Conservation (phyloP, 441 rosid species). For the Arabidopsis lyrata region DNA sequence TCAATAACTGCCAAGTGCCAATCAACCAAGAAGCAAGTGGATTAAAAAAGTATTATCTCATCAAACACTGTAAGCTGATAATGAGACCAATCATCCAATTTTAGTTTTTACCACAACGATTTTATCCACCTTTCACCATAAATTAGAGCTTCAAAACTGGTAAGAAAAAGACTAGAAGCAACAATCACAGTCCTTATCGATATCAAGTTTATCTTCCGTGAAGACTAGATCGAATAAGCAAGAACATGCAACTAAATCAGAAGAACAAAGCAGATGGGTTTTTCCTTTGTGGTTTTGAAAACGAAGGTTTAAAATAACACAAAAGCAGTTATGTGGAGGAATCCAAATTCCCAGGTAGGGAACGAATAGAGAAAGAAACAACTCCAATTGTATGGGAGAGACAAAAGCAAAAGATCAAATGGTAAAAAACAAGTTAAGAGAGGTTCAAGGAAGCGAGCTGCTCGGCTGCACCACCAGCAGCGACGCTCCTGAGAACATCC, state of each 20-base stretch:
- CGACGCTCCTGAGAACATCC: slow-evolving; percentile 86
- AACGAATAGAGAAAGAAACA: slow-evolving; percentile 28
- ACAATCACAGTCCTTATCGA: neutral
- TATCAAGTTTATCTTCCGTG: neutral
- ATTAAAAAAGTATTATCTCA: neutral
- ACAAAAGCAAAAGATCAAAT: slow-evolving; percentile 15
- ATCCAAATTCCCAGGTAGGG: slow-evolving; percentile 27
- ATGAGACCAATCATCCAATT: neutral
- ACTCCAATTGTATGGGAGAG: slow-evolving; percentile 21
- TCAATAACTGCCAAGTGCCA: neutral
- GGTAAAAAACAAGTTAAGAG: slow-evolving; percentile 45
- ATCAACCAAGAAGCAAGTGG: neutral
- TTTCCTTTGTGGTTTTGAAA: neutral
- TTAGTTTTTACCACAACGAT: neutral
- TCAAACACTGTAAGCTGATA: too few species aligned
- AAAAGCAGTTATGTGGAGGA: slow-evolving; percentile 25
- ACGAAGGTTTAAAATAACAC: slow-evolving; percentile 11
- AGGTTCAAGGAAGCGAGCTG: slow-evolving; percentile 76
- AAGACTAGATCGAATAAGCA: neutral
- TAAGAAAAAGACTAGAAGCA: neutral
- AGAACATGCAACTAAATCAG: neutral
- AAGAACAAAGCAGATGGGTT: slow-evolving; percentile 13
- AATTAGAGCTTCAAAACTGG: neutral
- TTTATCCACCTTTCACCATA: neutral
- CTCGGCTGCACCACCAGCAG: slow-evolving; percentile 65